Conservation (phyloP, 2,329 filamentous ascomycete genomes). For the Neonectria coccinea region DNA sequence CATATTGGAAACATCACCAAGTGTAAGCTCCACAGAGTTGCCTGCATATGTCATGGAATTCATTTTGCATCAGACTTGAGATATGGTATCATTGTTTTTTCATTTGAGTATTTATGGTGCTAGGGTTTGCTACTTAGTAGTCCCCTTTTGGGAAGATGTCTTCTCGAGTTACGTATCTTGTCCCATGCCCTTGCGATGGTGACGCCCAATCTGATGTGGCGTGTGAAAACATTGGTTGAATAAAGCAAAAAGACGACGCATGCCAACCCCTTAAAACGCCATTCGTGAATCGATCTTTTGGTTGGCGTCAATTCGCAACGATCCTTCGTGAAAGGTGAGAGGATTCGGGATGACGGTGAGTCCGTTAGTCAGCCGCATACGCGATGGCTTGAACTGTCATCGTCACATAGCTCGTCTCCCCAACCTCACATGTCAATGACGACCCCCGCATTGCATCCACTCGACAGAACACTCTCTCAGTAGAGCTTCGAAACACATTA, state of each 20-base stretch:
- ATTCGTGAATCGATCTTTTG: constrained; percentile 45
- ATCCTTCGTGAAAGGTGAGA: constrained; percentile 20
- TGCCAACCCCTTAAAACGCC: constrained; percentile 40
- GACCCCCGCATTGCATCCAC: constrained; percentile 23
- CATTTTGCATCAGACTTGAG: too few relatives aligned
- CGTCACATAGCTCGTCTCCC: not conserved
- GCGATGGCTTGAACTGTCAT: not conserved
- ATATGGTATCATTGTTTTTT: constrained; percentile 18
- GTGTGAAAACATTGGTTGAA: constrained; percentile 32
- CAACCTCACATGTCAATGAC: constrained; percentile 23
- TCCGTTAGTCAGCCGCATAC: constrained; percentile 32
- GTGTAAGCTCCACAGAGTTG: not conserved
- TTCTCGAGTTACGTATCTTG: constrained; percentile 16
- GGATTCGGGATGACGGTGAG: constrained; percentile 20
- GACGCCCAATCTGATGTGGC: constrained; percentile 32
- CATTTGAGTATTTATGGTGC: constrained; percentile 29
- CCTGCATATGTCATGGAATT: not conserved
- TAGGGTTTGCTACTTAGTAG: constrained; percentile 2
- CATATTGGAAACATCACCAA: not conserved
- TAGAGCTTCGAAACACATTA: constrained; percentile 28
- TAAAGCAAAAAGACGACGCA: constrained; percentile 33
- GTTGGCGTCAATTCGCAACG: constrained; percentile 33
- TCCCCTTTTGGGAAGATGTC: constrained; percentile 12
- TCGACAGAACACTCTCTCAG: constrained; percentile 25
- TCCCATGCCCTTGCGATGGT: constrained; percentile 19